Conservation (phyloP, 2,329 filamentous ascomycete genomes). For the Sporothrix schenckii region DNA sequence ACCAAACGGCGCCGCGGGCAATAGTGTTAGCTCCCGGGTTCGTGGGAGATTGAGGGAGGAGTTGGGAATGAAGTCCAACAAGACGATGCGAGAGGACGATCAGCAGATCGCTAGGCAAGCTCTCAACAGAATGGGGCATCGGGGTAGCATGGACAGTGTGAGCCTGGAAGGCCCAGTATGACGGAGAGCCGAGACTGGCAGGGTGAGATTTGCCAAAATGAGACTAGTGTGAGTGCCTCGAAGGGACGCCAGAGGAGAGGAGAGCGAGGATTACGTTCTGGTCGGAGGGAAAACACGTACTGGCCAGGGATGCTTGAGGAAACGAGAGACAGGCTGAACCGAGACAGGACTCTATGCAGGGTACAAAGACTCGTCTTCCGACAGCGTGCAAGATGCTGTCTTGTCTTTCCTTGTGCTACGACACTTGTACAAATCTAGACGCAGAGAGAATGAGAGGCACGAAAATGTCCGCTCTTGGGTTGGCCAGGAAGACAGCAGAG, state of each 20-base stretch:
- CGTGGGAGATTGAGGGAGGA: not conserved
- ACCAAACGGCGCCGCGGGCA: not conserved
- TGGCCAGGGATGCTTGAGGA: not conserved
- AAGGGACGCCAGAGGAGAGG: too few species aligned
- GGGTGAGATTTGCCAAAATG: not conserved
- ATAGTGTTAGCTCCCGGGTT: not conserved
- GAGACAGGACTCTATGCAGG: constrained; percentile 7
- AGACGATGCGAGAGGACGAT: too few species aligned
- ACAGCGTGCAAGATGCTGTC: not conserved
- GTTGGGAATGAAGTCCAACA: not conserved
- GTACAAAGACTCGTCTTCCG: not conserved
- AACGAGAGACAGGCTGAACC: not conserved
- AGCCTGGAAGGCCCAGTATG: too few species aligned
- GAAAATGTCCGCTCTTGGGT: not conserved
- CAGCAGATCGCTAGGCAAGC: too few species aligned
- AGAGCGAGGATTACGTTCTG: not conserved
- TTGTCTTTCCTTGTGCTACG: constrained; percentile 6
- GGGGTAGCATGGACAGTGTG: too few species aligned
- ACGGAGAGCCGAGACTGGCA: too few species aligned
- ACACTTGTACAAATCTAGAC: not conserved
- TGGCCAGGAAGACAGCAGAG: not conserved
- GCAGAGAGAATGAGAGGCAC: not conserved
- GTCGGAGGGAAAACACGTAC: not conserved
- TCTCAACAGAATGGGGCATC: too few species aligned
- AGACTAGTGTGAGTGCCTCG: not conserved